Evolutionary conservation across 2,329 filamentous ascomycete species (phyloP).

Genomic region (Trichoderma atroviride): DNA sequence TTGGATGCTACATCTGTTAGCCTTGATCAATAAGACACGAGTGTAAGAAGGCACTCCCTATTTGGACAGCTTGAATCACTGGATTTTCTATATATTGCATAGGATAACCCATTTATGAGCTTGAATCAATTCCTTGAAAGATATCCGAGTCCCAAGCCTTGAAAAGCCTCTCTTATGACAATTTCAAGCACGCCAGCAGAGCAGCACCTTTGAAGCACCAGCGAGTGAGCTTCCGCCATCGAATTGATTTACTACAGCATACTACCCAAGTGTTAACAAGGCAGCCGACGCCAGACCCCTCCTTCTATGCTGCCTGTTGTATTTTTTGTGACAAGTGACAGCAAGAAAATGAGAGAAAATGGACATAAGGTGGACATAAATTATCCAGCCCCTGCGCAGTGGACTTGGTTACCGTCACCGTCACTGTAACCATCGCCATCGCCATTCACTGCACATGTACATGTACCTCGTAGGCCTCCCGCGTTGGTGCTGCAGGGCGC

Average conservation of each 20-base stretch:
- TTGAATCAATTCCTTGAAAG: not conserved
- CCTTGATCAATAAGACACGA: too few species aligned
- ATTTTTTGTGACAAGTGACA: not conserved
- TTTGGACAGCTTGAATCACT: not conserved
- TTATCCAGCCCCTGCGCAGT: not conserved
- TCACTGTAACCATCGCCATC: not conserved
- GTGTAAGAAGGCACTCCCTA: too few species aligned
- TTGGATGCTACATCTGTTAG: too few species aligned
- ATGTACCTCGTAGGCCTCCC: conserved; percentile 2
- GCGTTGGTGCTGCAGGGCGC: not conserved
- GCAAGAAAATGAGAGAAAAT: not conserved
- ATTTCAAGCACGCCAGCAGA: not conserved
- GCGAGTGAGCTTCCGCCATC: not conserved
- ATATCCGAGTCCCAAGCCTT: too few species aligned
- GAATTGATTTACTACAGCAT: not conserved
- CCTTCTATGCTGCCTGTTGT: not conserved
- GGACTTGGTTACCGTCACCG: not conserved
- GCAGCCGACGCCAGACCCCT: not conserved
- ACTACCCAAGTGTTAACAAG: not conserved
- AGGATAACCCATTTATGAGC: not conserved
- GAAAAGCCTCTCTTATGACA: not conserved
- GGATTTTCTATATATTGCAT: not conserved
- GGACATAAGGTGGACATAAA: not conserved
- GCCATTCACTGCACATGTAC: not conserved
- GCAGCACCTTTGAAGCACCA: not conserved